phyloP scores from a whole-genome alignment of 768 basidiomycete genomes.

The Strobilomyces echinocephalus region DNA sequence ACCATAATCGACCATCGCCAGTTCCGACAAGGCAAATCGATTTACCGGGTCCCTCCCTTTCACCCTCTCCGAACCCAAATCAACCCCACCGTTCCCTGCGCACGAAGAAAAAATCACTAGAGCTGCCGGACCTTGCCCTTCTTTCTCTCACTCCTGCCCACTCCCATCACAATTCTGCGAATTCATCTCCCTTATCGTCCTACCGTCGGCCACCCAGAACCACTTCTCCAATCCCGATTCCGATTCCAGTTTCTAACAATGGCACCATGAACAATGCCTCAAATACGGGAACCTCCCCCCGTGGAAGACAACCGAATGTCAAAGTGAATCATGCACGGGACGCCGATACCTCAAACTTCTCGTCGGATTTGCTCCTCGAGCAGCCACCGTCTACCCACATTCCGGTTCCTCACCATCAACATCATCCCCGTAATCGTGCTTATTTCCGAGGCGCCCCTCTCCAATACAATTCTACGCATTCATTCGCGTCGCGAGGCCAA shows the following conservation, averaged over 20 bases:
- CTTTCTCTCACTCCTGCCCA: constrained; percentile 43
- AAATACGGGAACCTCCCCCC: constrained; percentile 34
- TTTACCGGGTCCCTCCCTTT: constrained; percentile 23
- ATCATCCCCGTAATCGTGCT: constrained; percentile 30
- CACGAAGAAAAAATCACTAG: constrained; percentile 67
- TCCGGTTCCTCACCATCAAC: constrained; percentile 31
- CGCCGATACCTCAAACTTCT: constrained; percentile 29
- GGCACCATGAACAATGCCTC: constrained; percentile 34
- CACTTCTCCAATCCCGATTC: constrained; percentile 49
- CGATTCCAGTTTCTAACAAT: constrained; percentile 36
- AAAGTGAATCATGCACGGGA: constrained; percentile 26
- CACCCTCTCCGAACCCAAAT: constrained; percentile 38
- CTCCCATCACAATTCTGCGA: constrained; percentile 33
- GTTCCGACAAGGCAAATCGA: constrained; percentile 26
- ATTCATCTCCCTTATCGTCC: constrained; percentile 39
- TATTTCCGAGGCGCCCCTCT: constrained; percentile 34
- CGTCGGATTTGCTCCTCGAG: constrained; percentile 37
- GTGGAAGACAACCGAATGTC: constrained; percentile 30
- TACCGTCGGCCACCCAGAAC: constrained; percentile 38
- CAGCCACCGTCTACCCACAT: constrained; percentile 43
- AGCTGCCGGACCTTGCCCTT: constrained; percentile 67
- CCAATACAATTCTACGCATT: constrained; percentile 42
- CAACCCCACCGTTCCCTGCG: constrained; percentile 58
- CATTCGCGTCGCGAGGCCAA: constrained; percentile 35
- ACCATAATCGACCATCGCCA: constrained; percentile 26